Conservation (phyloP, 345 rosid genomes). For the Salix udensis region DNA sequence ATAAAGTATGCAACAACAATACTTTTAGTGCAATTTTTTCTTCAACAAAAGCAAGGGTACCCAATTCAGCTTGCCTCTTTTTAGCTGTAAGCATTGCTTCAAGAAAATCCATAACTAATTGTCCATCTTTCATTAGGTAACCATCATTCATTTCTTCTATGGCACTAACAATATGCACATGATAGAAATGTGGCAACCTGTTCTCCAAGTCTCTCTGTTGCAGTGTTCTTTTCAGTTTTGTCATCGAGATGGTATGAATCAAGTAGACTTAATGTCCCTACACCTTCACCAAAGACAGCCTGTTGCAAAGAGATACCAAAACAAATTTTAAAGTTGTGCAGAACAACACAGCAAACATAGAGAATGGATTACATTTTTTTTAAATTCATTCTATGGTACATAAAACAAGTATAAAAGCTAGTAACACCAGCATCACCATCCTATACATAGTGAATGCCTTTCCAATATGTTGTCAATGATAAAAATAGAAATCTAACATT, state of each 20-base stretch:
- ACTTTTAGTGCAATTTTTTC: conserved; percentile 77
- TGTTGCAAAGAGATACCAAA: conserved; percentile 22
- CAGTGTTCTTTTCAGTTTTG: conserved; percentile 33
- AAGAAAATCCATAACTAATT: conserved; percentile 70
- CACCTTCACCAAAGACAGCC: conserved; percentile 34
- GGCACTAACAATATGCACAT: conserved; percentile 28
- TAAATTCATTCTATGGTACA: neutral
- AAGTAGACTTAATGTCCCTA: conserved; percentile 50
- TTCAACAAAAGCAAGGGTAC: conserved; percentile 70
- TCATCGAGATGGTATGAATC: conserved; percentile 64
- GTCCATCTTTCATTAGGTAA: conserved; percentile 62
- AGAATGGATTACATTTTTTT: neutral
- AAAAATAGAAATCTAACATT: neutral
- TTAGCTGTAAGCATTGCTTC: conserved; percentile 91
- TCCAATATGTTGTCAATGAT: neutral
- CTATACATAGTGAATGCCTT: neutral
- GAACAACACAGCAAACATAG: neutral
- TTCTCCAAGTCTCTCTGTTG: conserved; percentile 13
- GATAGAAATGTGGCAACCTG: conserved; percentile 15
- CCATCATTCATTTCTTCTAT: conserved; percentile 51
- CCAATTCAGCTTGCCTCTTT: conserved; percentile 81
- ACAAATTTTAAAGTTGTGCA: neutral
- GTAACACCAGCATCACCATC: neutral
- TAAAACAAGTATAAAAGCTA: neutral
- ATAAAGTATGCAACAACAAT: conserved; percentile 5